Evolutionary conservation across 192 early-diverging fungal species (phyloP), one percentile per base, ranked within the genome.

Genomic region (Lobulomyces angularis): DNA sequence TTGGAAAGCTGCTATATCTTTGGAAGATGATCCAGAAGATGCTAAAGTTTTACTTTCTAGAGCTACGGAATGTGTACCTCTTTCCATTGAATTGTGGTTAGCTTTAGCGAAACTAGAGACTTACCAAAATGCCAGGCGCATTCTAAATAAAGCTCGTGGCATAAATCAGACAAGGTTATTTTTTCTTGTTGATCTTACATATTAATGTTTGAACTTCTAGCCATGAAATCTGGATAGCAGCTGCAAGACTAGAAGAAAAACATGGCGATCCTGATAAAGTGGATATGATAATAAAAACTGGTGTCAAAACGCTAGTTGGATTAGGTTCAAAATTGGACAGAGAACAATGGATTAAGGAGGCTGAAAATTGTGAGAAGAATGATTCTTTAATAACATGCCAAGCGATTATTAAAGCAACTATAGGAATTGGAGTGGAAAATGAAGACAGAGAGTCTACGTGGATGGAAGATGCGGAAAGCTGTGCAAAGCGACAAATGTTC

Each of bases 211-310:
- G n/a, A n/a, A n/a, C n/a, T n/a, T n/a, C n/a, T n/a, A 80, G 76
- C 38, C 86, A 90, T 61, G 95, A 96, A 36, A 71, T 98, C 32
- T 98, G 90, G 89, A 81, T 98, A 19, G 77, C 86, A 1, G 95
- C 86, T 18, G 90, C 91, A 12, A 72, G 81, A 43, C 71, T 98
- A 7, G 84, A 90, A 51, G 90, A 95, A 57, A 71, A 86, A 35
- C 69, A 89, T 31, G 78, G 67, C 4, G 78, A 83, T 38, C 48
- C 50, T 4, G 64, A 68, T 18, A 71, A 61, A 50, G 76, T 88
- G 3, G 67, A 76, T 8, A 77, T 45, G 14, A 70, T 95, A 25
- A 75, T 93, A 24, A 51, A 55, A 1, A 67, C 66, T 33, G 90
- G 85, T 3, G 84, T 90, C 12, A 59, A 67, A 3, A 54, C 57